These are phyloP conservation scores for Fonsecaea pugnacius DNA, from an alignment of 2,329 filamentous ascomycete genomes.

Conservation along the genomic window DNA sequence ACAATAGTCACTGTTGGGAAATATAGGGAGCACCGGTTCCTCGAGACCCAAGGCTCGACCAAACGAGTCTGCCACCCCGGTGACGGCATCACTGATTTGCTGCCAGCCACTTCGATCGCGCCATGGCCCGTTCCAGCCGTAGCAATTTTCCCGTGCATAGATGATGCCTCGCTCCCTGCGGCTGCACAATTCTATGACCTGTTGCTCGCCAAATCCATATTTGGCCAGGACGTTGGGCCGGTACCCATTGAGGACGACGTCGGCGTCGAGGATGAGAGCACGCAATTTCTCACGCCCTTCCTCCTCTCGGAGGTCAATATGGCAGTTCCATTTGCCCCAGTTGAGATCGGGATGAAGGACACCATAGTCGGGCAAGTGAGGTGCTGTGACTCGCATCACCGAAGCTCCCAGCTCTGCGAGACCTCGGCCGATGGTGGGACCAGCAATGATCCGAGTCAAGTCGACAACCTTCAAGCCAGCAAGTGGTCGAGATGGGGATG, in stretches of 20 bases:
- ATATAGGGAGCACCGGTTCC: conserved; percentile 48
- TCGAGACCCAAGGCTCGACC: conserved; percentile 43
- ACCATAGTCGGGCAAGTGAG: conserved; percentile 45
- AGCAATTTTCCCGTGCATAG: conserved; percentile 57
- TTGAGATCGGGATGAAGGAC: conserved; percentile 75
- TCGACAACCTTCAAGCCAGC: conserved; percentile 57
- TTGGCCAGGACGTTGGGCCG: conserved; percentile 55
- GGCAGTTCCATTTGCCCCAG: conserved; percentile 68
- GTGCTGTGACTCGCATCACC: conserved; percentile 51
- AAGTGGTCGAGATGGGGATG: conserved; percentile 45
- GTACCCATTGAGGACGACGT: conserved; percentile 61
- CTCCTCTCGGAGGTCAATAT: conserved; percentile 56
- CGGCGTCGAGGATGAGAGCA: conserved; percentile 52
- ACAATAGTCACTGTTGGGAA: conserved; percentile 65
- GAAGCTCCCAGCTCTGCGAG: conserved; percentile 52
- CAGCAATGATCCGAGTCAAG: conserved; percentile 50
- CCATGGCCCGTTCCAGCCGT: conserved; percentile 54
- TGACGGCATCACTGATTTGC: conserved; percentile 52
- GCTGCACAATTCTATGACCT: conserved; percentile 46
- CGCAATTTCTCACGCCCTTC: conserved; percentile 47
- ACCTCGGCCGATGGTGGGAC: conserved; percentile 48
- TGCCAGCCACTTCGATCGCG: conserved; percentile 55
- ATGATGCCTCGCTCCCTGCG: conserved; percentile 51
- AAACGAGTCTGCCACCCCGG: conserved; percentile 44
- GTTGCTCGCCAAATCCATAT: conserved; percentile 61